These are phyloP conservation scores for Backusella tarrabulga DNA, from an alignment of 192 early-diverging fungal species.

Conservation along the genomic window DNA sequence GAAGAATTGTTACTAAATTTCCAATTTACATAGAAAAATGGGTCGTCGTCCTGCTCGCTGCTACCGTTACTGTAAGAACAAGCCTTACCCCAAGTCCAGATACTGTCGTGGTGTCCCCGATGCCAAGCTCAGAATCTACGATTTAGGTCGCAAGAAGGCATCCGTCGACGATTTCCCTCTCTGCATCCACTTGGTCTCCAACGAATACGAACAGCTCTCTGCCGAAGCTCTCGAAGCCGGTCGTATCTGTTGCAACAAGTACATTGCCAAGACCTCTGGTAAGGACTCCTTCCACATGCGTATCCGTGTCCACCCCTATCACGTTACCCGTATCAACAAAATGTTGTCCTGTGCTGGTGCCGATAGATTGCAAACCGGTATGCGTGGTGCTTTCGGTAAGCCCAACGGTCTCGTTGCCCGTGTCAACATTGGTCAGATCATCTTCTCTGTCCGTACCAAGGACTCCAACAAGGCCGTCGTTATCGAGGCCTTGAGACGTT, in stretches of 20 bases:
- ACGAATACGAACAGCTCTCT: constrained; percentile 97
- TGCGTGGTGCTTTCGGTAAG: constrained; percentile 99
- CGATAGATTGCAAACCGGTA: constrained; percentile 98
- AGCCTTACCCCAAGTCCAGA: constrained; percentile 98
- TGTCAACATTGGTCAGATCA: constrained; percentile 97
- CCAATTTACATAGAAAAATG: constrained; percentile 51
- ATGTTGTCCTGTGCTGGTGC: constrained; percentile 99
- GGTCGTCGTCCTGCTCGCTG: constrained; percentile 99
- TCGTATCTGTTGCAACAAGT: constrained; percentile 98
- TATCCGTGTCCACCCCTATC: constrained; percentile 98
- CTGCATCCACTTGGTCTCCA: constrained; percentile 90
- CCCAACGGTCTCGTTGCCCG: constrained; percentile 93
- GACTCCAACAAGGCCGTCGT: constrained; percentile 91
- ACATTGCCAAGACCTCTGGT: constrained; percentile 93
- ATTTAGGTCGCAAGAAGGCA: constrained; percentile 97
- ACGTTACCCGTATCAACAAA: constrained; percentile 99
- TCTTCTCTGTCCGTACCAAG: constrained; percentile 95
- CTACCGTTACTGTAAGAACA: constrained; percentile 99
- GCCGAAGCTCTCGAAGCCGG: constrained; percentile 98
- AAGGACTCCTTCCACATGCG: constrained; percentile 99
- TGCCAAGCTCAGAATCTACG: constrained; percentile 97
- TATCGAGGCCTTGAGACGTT: constrained; percentile 85
- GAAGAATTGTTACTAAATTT: neutral
- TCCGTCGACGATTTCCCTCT: constrained; percentile 97
- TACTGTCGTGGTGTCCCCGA: constrained; percentile 99